A percentile compares a stretch with the other conserved stretches of the same genome.
Conservation (phyloP, 2,329 filamentous ascomycete genomes). For the Periconia macrospinosa region DNA sequence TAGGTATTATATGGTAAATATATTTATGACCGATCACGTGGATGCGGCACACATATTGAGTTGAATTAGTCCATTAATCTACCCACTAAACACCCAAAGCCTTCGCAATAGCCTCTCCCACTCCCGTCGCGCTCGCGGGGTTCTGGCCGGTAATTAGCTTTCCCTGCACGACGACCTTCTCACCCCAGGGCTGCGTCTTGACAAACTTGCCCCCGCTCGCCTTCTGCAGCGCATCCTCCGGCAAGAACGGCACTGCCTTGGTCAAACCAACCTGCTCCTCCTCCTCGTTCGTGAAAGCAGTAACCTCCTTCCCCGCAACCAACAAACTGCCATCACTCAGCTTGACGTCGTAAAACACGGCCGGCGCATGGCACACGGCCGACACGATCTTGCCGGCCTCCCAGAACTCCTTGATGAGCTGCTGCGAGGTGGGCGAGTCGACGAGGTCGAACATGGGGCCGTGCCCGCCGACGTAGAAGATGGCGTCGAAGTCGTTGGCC, state of each 20-base stretch:
- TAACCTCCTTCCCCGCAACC: slow-evolving; percentile 60
- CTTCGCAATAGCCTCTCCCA: slow-evolving; percentile 49
- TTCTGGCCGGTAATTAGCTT: slow-evolving; percentile 55
- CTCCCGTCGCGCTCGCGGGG: slow-evolving; percentile 46
- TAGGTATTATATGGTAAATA: too few relatives aligned
- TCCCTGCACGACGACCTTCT: slow-evolving; percentile 47
- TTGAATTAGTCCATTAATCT: too few relatives aligned
- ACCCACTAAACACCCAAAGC: slow-evolving; percentile 26
- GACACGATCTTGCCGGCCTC: slow-evolving; percentile 63
- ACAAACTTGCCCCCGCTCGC: slow-evolving; percentile 58
- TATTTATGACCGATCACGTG: too few relatives aligned
- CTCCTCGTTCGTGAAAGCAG: slow-evolving; percentile 62
- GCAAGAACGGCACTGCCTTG: slow-evolving; percentile 60
- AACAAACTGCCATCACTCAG: slow-evolving; percentile 54
- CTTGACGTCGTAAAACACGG: slow-evolving; percentile 62
- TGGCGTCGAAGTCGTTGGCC: slow-evolving; percentile 62
- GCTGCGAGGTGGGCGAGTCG: slow-evolving; percentile 58
- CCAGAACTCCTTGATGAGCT: slow-evolving; percentile 65
- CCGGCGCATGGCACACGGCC: slow-evolving; percentile 71
- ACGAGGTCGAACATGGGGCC: slow-evolving; percentile 70
- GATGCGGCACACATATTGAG: too few relatives aligned
- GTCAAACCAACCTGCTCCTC: slow-evolving; percentile 51
- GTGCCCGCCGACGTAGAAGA: slow-evolving; percentile 63
- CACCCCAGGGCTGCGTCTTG: slow-evolving; percentile 54
- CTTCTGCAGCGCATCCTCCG: slow-evolving; percentile 58